Evolutionary conservation across 768 basidiomycete species (phyloP).

Genomic region (Phlegmacium glaucopus): DNA sequence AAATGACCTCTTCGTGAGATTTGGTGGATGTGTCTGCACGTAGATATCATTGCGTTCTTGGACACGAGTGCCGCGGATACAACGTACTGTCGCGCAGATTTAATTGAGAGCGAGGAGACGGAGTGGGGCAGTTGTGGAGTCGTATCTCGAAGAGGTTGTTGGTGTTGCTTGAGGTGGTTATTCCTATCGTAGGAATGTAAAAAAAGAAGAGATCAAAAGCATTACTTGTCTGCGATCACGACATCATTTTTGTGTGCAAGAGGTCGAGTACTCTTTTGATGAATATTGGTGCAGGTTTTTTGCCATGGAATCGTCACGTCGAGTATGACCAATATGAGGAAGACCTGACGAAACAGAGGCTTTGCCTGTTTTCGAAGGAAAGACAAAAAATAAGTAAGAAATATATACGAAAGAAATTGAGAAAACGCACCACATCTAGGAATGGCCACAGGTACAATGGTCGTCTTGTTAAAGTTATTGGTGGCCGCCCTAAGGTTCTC

Average conservation of each 20-base stretch:
- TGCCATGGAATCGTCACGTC: conserved; percentile 85
- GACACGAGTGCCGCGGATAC: too few species aligned
- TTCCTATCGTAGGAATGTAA: too few species aligned
- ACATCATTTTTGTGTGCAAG: conserved; percentile 62
- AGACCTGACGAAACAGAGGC: conserved; percentile 84
- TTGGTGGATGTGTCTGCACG: too few species aligned
- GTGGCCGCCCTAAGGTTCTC: conserved; percentile 36
- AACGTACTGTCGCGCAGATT: too few species aligned
- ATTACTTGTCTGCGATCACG: conserved; percentile 92
- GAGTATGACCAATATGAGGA: conserved; percentile 79
- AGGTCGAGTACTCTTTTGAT: conserved; percentile 66
- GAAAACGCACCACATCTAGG: conserved; percentile 81
- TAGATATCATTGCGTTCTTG: too few species aligned
- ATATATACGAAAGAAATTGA: conserved; percentile 27
- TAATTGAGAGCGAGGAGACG: too few species aligned
- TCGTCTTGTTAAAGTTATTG: conserved; percentile 57
- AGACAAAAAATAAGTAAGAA: conserved; percentile 76
- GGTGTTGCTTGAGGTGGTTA: too few species aligned
- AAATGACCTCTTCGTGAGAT: too few species aligned
- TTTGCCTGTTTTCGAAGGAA: conserved; percentile 93
- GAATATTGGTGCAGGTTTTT: conserved; percentile 70
- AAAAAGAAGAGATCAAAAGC: conserved; percentile 17
- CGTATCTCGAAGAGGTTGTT: background rate
- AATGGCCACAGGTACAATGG: conserved; percentile 88
- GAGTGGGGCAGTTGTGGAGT: too few species aligned